phyloP scores from a whole-genome alignment of 176 grass and related monocot species.

The Zizania latifolia region DNA sequence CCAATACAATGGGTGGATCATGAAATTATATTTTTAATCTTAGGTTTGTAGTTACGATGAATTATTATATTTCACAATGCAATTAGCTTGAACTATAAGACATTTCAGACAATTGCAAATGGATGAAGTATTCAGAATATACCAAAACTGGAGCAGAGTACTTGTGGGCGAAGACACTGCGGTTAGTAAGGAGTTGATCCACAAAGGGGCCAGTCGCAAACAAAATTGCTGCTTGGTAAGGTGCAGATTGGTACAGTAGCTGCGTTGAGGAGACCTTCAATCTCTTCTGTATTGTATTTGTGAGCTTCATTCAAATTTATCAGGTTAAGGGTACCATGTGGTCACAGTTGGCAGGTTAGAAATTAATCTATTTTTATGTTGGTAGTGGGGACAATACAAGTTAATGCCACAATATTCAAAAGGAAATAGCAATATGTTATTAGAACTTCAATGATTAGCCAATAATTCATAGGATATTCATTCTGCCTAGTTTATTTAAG shows the following conservation, averaged over 20 bases:
- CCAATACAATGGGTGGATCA: background rate
- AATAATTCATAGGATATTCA: background rate
- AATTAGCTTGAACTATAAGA: slow-evolving; percentile 15
- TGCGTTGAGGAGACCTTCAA: slow-evolving; percentile 96
- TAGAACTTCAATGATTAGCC: background rate
- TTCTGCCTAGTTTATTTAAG: slow-evolving; percentile 15
- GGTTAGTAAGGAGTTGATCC: slow-evolving; percentile 74
- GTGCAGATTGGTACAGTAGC: slow-evolving; percentile 87
- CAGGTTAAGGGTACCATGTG: slow-evolving; percentile 55
- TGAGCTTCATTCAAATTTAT: slow-evolving; percentile 58
- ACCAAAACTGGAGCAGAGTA: slow-evolving; percentile 81
- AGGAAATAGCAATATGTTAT: slow-evolving; percentile 7
- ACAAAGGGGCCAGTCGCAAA: slow-evolving; percentile 92
- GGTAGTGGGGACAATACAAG: slow-evolving; percentile 3
- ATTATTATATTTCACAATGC: slow-evolving; percentile 20
- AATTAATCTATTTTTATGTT: background rate
- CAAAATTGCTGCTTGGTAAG: slow-evolving; percentile 86
- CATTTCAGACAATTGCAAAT: slow-evolving; percentile 19
- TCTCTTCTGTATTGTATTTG: slow-evolving; percentile 98
- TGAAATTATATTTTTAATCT: background rate
- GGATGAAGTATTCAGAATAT: slow-evolving; percentile 27
- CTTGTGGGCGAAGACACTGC: slow-evolving; percentile 77
- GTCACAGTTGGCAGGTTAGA: background rate
- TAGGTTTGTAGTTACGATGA: no score
- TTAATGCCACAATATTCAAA: slow-evolving; percentile 24